Base-by-base conservation (phyloP, 2,329 filamentous ascomycete species). In the Aspergillus ochraceoroseus region DNA sequence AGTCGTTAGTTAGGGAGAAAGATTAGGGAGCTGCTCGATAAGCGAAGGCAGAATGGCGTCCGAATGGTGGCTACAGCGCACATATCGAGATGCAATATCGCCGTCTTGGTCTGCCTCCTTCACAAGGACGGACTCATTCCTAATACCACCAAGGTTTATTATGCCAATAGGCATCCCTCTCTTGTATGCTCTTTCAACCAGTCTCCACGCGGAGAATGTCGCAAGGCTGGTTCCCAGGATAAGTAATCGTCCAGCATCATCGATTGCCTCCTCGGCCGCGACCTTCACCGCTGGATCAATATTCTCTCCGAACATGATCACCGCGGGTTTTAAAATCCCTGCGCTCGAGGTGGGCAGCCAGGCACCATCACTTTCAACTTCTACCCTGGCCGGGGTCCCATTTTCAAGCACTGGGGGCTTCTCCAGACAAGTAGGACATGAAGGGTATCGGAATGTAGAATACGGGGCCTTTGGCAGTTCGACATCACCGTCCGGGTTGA, bases 301-400 rank as follows among this genome's bases (percentile, higher is more conserved):
- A 44, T 80, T 89, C 65, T 96, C 92, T 11, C 92, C 92, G 62
- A 96, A 96, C 87, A 96, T 95, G 54, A 89, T 82, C 2, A 98
- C 89, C 1, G 86, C 86, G 3, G 92, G 92, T 59, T 96, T 96
- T 40, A 98, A 64, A 25, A 96, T 79, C 2, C 90, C 92, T 0
- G 80, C 86, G 2, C 75, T 80, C 52, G 79, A 82, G 0, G 68
- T 67, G 4, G 73, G 54, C 26, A 72, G 67, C 86, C 83, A 94
- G 0, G 88, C 90, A 0, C 90, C 90, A 38, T 95, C 87, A 1
- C 59, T 54, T 55, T 95, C 90, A 8, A 85, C 76, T 47, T 84
- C 72, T 1, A 95, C 81, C 17, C 64, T 68, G 12, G 74, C 71
- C 44, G 58, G 66, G 2, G 68, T 71, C 3, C 82, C 77, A 52